phyloP scores from a whole-genome alignment of 371 early-diverging fungal species.

The Mortierella sp. region DNA sequence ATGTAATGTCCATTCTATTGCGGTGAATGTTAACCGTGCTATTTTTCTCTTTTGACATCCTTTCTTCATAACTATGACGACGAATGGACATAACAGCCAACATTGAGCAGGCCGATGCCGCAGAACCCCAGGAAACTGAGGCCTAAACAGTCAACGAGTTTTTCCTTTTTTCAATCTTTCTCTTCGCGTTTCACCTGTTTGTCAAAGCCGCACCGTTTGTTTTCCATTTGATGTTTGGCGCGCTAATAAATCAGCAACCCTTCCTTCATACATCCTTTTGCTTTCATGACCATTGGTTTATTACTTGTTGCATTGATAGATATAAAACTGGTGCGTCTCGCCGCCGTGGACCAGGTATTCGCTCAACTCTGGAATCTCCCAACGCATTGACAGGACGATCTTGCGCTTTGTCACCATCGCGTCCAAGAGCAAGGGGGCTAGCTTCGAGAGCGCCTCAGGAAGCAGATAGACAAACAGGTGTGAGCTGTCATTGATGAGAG shows the following conservation, averaged over 20 bases:
- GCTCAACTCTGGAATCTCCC: constrained; percentile 42
- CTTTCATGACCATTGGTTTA: not conserved
- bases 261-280: not conserved
- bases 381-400: constrained; percentile 40
- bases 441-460: constrained; percentile 36
- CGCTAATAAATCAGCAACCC: constrained; percentile 3
- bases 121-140: constrained; percentile 8
- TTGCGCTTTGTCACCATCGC: constrained; percentile 25
- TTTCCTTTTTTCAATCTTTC: not conserved
- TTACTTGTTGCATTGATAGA: constrained; percentile 12
- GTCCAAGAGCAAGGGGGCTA: constrained; percentile 25
- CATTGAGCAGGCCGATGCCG: not conserved
- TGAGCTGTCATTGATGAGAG: constrained; percentile 22
- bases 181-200: not conserved
- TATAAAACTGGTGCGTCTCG: constrained; percentile 18
- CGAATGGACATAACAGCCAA: not conserved
- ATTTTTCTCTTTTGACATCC: not conserved
- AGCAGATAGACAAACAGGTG: constrained; percentile 49
- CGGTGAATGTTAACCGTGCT: not conserved
- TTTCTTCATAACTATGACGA: not conserved
- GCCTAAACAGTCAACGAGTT: not conserved
- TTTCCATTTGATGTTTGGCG: not conserved
- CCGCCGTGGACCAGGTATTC: constrained; percentile 26
- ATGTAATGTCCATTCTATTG: not conserved
- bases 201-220: not conserved